A percentile compares a stretch with the other conserved stretches of the same genome.
Conservation (phyloP, 352 stramenopile species). For the Phytophthora boehmeriae region DNA sequence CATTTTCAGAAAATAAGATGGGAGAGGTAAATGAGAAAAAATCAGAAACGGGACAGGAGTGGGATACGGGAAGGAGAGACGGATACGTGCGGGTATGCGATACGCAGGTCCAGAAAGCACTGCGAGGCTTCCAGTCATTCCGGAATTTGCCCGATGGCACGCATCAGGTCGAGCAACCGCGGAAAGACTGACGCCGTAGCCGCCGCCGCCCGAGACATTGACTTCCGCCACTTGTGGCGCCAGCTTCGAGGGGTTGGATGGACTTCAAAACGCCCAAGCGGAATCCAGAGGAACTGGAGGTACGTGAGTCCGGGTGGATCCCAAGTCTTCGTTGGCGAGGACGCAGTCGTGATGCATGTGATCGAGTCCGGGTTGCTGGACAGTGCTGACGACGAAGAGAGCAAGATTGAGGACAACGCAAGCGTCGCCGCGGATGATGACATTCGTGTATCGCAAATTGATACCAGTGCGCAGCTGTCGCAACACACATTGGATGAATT, state of each 20-base stretch:
- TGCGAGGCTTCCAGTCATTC: constrained; percentile 11
- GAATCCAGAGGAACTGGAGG: constrained; percentile 4
- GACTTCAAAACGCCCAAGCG: constrained; percentile 10
- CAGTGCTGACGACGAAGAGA: background rate
- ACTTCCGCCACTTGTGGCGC: constrained; percentile 19
- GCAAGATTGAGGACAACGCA: background rate
- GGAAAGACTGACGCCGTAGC: constrained; percentile 10
- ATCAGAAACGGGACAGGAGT: background rate
- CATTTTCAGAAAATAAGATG: constrained; percentile 8
- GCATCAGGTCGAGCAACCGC: constrained; percentile 12
- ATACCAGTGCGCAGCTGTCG: constrained; percentile 13
- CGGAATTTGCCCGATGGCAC: constrained; percentile 17
- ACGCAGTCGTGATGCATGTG: constrained; percentile 5
- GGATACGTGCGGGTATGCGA: too few relatives aligned
- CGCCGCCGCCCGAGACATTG: constrained; percentile 9
- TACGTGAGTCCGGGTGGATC: constrained; percentile 7
- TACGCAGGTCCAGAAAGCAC: too few relatives aligned
- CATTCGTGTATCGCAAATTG: constrained; percentile 10
- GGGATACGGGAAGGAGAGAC: background rate
- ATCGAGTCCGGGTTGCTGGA: constrained; percentile 6
- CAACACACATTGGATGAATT: constrained; percentile 11
- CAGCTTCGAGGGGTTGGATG: constrained; percentile 15
- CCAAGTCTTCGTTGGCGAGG: constrained; percentile 6
- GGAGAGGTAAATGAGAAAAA: constrained; percentile 9
- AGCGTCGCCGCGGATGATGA: too few relatives aligned